Base-by-base conservation (phyloP, 2,329 filamentous ascomycete species). In the Sporothrix euskadiensis region DNA sequence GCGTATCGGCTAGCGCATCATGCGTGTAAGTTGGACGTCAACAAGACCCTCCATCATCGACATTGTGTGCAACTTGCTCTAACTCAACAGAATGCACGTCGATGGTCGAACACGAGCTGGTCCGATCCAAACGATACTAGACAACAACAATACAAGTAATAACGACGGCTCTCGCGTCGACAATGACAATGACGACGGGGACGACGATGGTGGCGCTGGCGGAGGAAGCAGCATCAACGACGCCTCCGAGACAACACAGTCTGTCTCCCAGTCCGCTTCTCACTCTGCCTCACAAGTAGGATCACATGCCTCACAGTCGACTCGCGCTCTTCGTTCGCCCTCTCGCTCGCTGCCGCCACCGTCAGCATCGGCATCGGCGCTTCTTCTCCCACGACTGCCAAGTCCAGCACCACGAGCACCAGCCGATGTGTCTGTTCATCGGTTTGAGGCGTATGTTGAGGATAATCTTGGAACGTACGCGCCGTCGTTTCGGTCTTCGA, bases 381-480 rank as follows among this genome's bases (percentile, higher is more conserved):
- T 57, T 22, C 49, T 56, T 44, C 54, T 61, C 14, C 52, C 69
- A 47, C 69, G 69, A n/a, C 22, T 54, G 41, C 57, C 70, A 5
- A 65, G 70, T 22, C 57, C 70, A 2, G 70, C 70, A 3, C 65
- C 73, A 52, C 65, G 59, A 16, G 57, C 57, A 14, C 59, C 30
- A 32, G 39, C 65, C 3, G 69, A 68, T 12, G 41, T 71, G 30
- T 65, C 72, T 6, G 39, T 75, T 6, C 69, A 75, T 10, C 72
- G 75, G 6, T 76, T 76, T 61, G 74, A 75, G 47, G 63, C 74
- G 8, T 74, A 73, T 41, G 71, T 76, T 9, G 52, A 73, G 16
- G 75, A 76, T 54, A 74, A 41, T 22, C 52, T 76, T 22, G 75
- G 75, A 2, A 8, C 69, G 1, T 73, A 72, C 22, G 74, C 75